A percentile compares a stretch with the other conserved stretches of the same genome.
phyloP scores from a whole-genome alignment of 1,284 basidiomycete species.

The Ustilago crameri region DNA sequence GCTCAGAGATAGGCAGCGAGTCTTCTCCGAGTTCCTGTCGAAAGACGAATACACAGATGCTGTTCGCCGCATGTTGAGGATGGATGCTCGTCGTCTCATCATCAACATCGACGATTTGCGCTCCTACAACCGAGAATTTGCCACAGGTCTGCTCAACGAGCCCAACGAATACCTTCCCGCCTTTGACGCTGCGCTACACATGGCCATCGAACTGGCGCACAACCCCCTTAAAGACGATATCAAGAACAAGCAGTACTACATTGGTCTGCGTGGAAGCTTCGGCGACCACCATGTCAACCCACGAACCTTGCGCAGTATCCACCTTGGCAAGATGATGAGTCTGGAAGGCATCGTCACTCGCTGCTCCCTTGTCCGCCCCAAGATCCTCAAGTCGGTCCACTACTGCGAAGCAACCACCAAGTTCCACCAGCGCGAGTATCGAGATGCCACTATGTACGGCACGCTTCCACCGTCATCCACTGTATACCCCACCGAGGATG shows the following conservation, averaged over 20 bases:
- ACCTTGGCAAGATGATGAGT: slow-evolving; percentile 95
- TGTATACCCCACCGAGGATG: slow-evolving; percentile 85
- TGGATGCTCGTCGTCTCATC: slow-evolving; percentile 86
- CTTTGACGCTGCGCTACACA: slow-evolving; percentile 84
- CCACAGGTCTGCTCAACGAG: slow-evolving; percentile 77
- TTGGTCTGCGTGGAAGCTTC: slow-evolving; percentile 98
- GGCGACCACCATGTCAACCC: slow-evolving; percentile 98
- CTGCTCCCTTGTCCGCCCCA: slow-evolving; percentile 95
- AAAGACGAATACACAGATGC: slow-evolving; percentile 83
- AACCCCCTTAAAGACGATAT: slow-evolving; percentile 86
- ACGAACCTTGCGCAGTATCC: slow-evolving; percentile 84
- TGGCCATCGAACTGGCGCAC: slow-evolving; percentile 80
- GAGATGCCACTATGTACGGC: slow-evolving; percentile 91
- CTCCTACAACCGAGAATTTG: slow-evolving; percentile 81
- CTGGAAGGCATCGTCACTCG: slow-evolving; percentile 98
- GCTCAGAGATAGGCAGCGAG: slow-evolving; percentile 70
- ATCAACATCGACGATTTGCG: slow-evolving; percentile 97
- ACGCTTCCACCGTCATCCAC: slow-evolving; percentile 69
- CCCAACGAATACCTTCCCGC: slow-evolving; percentile 91
- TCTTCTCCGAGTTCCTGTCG: slow-evolving; percentile 85
- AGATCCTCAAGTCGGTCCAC: slow-evolving; percentile 96
- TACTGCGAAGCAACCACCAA: slow-evolving; percentile 86
- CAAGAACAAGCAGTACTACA: slow-evolving; percentile 75
- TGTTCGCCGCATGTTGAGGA: slow-evolving; percentile 84
- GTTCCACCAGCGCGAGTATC: slow-evolving; percentile 90